A percentile compares a stretch with the other conserved stretches of the same genome.
Evolutionary conservation across 164 flowering plant species (phyloP).

Genomic region (Berberis thunbergii): DNA sequence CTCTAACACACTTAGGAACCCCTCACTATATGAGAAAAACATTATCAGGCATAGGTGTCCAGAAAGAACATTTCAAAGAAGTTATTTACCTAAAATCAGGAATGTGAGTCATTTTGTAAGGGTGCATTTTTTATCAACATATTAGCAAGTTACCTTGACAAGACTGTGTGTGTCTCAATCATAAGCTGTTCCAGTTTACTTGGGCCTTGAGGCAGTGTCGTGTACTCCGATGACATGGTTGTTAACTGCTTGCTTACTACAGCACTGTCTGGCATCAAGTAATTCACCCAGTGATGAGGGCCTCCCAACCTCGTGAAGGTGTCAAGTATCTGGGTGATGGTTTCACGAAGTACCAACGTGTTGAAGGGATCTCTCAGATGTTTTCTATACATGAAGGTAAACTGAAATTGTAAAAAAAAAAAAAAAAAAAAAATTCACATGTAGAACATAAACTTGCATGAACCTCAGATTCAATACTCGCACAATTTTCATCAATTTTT

Average conservation of each 20-base stretch:
- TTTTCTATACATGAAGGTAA: conserved; percentile 45
- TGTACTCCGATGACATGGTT: conserved; percentile 16
- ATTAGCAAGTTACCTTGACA: conserved; percentile 50
- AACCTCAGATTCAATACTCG: no score
- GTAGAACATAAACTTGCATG: no score
- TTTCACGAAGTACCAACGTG: conserved; percentile 42
- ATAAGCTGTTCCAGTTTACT: conserved; percentile 66
- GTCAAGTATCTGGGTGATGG: conserved; percentile 57
- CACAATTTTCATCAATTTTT: no score
- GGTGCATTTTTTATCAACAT: neutral
- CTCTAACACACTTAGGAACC: conserved; percentile 48
- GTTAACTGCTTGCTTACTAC: conserved; percentile 14
- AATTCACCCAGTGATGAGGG: conserved; percentile 60
- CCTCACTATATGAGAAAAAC: conserved; percentile 40
- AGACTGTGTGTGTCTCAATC: conserved; percentile 63
- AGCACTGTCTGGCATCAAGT: conserved; percentile 59
- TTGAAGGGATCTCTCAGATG: conserved; percentile 64
- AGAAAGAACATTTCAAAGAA: neutral
- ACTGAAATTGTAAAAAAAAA: neutral
- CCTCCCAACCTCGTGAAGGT: conserved; percentile 48
- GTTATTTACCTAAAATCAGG: neutral
- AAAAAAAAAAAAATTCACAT: no score
- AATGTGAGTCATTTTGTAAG: no score
- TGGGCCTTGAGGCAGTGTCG: conserved; percentile 16
- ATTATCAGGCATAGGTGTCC: neutral